phyloP scores from a whole-genome alignment of 148 eudicot genomes.

The Fagopyrum homotropicum region DNA sequence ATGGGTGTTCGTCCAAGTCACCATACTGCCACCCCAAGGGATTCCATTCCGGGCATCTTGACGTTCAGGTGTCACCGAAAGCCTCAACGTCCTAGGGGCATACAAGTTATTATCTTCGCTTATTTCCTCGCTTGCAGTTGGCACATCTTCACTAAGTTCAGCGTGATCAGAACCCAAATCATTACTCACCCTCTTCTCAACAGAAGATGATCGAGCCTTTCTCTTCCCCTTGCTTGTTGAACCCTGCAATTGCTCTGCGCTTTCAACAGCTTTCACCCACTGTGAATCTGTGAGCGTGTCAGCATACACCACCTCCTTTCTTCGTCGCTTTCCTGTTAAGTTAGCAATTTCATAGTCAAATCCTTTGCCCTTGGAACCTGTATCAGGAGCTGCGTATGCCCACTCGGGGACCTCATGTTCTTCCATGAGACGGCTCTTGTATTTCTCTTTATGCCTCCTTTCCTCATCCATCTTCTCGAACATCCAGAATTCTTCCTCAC shows the following conservation, averaged over 20 bases:
- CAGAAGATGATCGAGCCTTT: slow-evolving; percentile 27
- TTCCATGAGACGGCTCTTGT: slow-evolving; percentile 85
- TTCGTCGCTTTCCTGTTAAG: slow-evolving; percentile 68
- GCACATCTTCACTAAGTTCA: slow-evolving; percentile 36
- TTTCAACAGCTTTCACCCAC: slow-evolving; percentile 77
- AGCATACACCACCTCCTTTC: slow-evolving; percentile 81
- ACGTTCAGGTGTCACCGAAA: slow-evolving; percentile 25
- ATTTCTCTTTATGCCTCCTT: slow-evolving; percentile 71
- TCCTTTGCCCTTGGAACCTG: slow-evolving; percentile 58
- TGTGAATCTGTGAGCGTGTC: slow-evolving; percentile 69
- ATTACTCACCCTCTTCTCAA: slow-evolving; percentile 15
- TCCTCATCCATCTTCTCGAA: slow-evolving; percentile 98
- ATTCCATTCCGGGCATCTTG: slow-evolving; percentile 21
- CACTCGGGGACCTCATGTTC: slow-evolving; percentile 94
- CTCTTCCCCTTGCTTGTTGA: slow-evolving; percentile 33
- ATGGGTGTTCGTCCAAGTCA: slow-evolving; percentile 64
- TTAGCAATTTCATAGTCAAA: slow-evolving; percentile 56
- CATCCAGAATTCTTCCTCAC: slow-evolving; percentile 93
- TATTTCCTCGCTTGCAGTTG: slow-evolving; percentile 43
- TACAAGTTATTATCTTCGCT: slow-evolving; percentile 37
- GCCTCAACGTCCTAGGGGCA: slow-evolving; percentile 30
- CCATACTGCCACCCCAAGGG: slow-evolving; percentile 29
- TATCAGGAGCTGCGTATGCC: slow-evolving; percentile 65
- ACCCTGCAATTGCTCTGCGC: slow-evolving; percentile 35
- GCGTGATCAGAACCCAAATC: slow-evolving; percentile 18